Conservation (phyloP, 139 green algal genomes). For the Diplosphaera chodatii region DNA sequence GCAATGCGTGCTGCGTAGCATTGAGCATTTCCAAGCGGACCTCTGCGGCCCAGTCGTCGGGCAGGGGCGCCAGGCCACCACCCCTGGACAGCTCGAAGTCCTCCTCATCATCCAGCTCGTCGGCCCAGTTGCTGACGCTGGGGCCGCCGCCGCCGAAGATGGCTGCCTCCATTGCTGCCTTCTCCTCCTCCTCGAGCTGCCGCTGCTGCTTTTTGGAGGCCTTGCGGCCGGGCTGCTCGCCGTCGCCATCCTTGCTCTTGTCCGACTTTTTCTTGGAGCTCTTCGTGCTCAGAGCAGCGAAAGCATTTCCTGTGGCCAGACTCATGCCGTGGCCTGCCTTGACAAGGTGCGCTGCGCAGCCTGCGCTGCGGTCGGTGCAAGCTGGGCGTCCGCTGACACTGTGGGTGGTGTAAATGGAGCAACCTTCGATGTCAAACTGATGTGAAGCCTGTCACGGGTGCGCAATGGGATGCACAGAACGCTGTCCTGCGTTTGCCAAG, state of each 20-base stretch:
- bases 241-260: not conserved
- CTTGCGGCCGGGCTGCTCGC: not conserved
- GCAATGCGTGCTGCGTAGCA: not conserved
- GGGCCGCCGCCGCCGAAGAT: not conserved
- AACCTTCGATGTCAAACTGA: no score
- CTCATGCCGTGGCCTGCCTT: not conserved
- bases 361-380: not conserved
- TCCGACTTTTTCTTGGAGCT: not conserved
- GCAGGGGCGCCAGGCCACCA: not conserved
- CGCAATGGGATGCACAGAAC: no score
- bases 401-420: no score
- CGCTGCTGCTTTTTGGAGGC: not conserved
- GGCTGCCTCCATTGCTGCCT: not conserved
- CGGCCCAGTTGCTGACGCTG: not conserved
- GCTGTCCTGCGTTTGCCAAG: no score
- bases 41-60: not conserved
- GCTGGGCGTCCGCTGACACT: no score
- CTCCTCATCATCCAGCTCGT: not conserved
- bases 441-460: no score
- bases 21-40: not conserved
- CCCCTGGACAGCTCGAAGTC: not conserved
- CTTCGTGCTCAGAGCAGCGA: not conserved
- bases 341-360: no score
- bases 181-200: not conserved
- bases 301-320: not conserved